These are phyloP conservation scores for Cadophora gregata DNA, from an alignment of 2,329 filamentous ascomycete species.

Conservation along the genomic window DNA sequence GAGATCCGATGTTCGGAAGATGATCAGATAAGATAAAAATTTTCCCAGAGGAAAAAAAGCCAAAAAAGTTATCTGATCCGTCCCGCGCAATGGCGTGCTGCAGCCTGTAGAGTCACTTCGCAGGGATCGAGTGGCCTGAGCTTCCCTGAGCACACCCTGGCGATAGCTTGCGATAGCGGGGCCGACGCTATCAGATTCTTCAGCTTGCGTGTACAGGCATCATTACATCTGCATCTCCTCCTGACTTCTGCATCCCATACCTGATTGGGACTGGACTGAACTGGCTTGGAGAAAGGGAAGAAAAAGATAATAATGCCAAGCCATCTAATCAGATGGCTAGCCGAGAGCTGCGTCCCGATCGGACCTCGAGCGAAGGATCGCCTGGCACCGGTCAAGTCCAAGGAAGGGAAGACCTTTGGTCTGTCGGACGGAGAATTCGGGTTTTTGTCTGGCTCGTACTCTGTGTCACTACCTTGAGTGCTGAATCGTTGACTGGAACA, in stretches of 20 bases:
- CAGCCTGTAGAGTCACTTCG: neutral
- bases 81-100: constrained; percentile 15
- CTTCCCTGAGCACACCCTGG: neutral
- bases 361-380: neutral
- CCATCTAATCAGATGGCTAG: constrained; percentile 17
- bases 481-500: no score
- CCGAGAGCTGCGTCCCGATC: neutral
- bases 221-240: neutral
- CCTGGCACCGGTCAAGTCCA: neutral
- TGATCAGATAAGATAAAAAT: constrained; percentile 28
- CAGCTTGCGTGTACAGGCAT: constrained; percentile 3
- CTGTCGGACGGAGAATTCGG: neutral
- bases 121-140: constrained; percentile 1
- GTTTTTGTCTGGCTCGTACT: neutral
- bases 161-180: constrained; percentile 4
- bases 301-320: neutral
- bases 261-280: neutral
- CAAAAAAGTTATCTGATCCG: constrained; percentile 22
- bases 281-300: neutral
- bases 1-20: constrained; percentile 18
- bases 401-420: neutral
- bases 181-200: constrained; percentile 19
- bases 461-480: no score
- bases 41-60: neutral
- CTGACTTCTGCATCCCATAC: no score